Evolutionary conservation across 1,284 basidiomycete genomes (phyloP).

Genomic region (Irpex sp.): DNA sequence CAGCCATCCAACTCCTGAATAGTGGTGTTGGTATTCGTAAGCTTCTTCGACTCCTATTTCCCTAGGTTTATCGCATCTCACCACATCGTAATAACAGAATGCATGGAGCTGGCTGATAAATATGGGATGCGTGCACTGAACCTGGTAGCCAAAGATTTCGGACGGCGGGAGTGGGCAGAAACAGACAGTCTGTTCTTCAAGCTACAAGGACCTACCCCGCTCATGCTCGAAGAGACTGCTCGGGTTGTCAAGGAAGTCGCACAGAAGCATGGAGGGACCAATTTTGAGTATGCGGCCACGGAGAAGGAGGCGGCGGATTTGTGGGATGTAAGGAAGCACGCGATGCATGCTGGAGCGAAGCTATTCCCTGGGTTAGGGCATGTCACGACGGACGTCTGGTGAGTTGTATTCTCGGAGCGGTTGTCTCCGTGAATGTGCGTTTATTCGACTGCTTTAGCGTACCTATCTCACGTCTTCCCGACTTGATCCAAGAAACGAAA

Average conservation of each 20-base stretch:
- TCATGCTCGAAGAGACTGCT: constrained; percentile 72
- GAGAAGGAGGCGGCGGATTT: constrained; percentile 80
- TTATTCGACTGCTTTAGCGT: constrained; percentile 58
- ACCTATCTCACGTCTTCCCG: constrained; percentile 83
- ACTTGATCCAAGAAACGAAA: constrained; percentile 81
- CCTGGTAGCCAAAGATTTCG: constrained; percentile 58
- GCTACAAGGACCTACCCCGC: constrained; percentile 78
- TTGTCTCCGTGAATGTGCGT: background rate
- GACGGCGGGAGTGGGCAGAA: constrained; percentile 61
- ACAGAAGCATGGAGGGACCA: constrained; percentile 72
- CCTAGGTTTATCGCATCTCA: background rate
- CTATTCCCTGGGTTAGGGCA: constrained; percentile 54
- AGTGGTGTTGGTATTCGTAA: constrained; percentile 76
- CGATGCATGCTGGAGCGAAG: constrained; percentile 76
- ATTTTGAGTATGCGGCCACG: constrained; percentile 76
- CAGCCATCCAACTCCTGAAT: constrained; percentile 81
- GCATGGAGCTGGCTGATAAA: constrained; percentile 83
- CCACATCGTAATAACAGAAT: constrained; percentile 43
- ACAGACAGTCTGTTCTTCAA: constrained; percentile 89
- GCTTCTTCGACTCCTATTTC: constrained; percentile 24
- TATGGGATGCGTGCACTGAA: constrained; percentile 80
- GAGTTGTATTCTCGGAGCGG: constrained; percentile 31
- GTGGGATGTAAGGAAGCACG: constrained; percentile 91
- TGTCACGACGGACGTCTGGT: constrained; percentile 89
- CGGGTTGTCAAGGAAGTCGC: constrained; percentile 65